Evolutionary conservation across 1,284 basidiomycete genomes (phyloP).

Genomic region (Naganishia sp.): DNA sequence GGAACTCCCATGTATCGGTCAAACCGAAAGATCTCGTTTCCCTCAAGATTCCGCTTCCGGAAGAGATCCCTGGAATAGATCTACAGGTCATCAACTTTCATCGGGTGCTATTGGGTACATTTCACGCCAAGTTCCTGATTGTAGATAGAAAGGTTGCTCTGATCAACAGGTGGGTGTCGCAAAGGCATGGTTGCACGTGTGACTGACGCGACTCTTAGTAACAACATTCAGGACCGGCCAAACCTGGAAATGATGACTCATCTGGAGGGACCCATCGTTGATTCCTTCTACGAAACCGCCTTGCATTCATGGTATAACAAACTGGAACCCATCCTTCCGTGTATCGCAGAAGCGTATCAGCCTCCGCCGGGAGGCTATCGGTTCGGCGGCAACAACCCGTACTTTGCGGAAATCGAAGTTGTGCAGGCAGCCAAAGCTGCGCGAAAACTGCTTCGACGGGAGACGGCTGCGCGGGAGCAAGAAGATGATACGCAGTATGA

Average conservation of each 20-base stretch:
- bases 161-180: constrained; percentile 57
- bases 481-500: constrained; percentile 39
- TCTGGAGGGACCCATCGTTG: constrained; percentile 68
- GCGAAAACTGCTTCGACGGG: constrained; percentile 49
- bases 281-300: constrained; percentile 72
- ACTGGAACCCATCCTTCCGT: constrained; percentile 64
- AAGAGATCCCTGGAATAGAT: constrained; percentile 65
- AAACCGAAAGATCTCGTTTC: constrained; percentile 59
- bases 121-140: constrained; percentile 75
- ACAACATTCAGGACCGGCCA: constrained; percentile 71
- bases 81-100: constrained; percentile 64
- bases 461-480: constrained; percentile 45
- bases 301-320: constrained; percentile 66
- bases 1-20: constrained; percentile 62
- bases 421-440: constrained; percentile 57
- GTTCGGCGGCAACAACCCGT: constrained; percentile 60
- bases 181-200: background rate
- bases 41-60: constrained; percentile 61
- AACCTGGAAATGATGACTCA: constrained; percentile 70
- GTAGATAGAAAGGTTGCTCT: constrained; percentile 72
- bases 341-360: constrained; percentile 53
- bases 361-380: constrained; percentile 54
- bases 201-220: constrained; percentile 50
- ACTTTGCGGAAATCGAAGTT: constrained; percentile 57
- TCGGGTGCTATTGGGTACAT: constrained; percentile 67